Evolutionary conservation across 345 rosid genomes (phyloP).

Genomic region (Aegle marmelos): DNA sequence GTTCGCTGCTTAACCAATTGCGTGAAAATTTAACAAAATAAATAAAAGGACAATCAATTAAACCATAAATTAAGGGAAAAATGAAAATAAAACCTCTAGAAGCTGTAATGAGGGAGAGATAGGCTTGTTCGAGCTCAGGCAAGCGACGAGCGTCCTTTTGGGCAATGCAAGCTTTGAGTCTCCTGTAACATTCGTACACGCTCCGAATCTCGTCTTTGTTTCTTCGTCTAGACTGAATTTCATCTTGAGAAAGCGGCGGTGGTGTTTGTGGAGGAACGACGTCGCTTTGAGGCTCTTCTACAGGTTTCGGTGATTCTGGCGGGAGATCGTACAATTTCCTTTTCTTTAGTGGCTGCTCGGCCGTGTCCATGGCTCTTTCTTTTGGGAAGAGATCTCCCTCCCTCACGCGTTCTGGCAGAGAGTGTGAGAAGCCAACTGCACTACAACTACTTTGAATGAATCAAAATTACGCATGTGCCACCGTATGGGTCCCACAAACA

Average conservation of each 20-base stretch:
- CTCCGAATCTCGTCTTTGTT: slow-evolving; percentile 80
- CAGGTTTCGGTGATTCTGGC: slow-evolving; percentile 27
- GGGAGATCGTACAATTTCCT: slow-evolving; percentile 64
- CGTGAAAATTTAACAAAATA: neutral
- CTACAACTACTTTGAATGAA: neutral
- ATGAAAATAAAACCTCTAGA: slow-evolving; percentile 48
- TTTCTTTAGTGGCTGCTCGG: slow-evolving; percentile 95
- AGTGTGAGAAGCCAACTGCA: neutral
- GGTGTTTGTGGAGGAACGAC: slow-evolving; percentile 53
- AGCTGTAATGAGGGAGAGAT: slow-evolving; percentile 68
- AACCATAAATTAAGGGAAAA: neutral
- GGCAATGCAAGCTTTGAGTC: slow-evolving; percentile 59
- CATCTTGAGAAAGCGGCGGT: slow-evolving; percentile 66
- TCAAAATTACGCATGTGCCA: neutral
- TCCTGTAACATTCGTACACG: slow-evolving; percentile 76
- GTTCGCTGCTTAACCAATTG: neutral
- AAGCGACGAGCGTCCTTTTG: slow-evolving; percentile 54
- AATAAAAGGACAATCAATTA: neutral
- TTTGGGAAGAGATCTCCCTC: slow-evolving; percentile 4
- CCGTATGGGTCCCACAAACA: neutral
- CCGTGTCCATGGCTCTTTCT: slow-evolving; percentile 46
- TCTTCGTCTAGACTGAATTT: slow-evolving; percentile 53
- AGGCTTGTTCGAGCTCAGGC: slow-evolving; percentile 69
- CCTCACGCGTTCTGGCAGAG: neutral
- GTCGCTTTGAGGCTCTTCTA: slow-evolving; percentile 21